Conservation (phyloP, 352 stramenopile genomes). For the Phytophthora chlamydospora region DNA sequence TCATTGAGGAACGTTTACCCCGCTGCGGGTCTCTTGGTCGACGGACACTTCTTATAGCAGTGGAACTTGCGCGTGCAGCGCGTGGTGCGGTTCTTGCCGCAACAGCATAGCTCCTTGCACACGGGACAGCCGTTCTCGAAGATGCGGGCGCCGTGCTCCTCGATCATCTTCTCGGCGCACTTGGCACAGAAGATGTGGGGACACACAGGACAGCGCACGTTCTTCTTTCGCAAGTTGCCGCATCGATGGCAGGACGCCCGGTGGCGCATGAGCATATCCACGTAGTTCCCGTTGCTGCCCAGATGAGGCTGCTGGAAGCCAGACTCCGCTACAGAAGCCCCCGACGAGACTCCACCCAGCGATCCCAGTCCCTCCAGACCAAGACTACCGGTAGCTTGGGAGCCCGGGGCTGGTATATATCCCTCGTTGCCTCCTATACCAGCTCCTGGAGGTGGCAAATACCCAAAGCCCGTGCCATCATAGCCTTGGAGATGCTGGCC, state of each 20-base stretch:
- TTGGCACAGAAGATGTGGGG: slow-evolving; percentile 91
- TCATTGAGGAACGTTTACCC: slow-evolving; percentile 20
- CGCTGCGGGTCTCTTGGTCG: slow-evolving; percentile 64
- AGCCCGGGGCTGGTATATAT: slow-evolving; percentile 16
- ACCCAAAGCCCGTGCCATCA: slow-evolving; percentile 17
- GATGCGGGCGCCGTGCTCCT: slow-evolving; percentile 79
- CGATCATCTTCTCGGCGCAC: slow-evolving; percentile 89
- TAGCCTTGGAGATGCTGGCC: slow-evolving; percentile 26
- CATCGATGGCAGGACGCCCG: slow-evolving; percentile 88
- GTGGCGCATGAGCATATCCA: slow-evolving; percentile 66
- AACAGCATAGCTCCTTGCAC: slow-evolving; percentile 90
- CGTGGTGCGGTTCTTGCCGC: slow-evolving; percentile 83
- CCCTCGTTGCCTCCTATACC: slow-evolving; percentile 10
- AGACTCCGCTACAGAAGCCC: background rate
- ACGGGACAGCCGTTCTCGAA: slow-evolving; percentile 85
- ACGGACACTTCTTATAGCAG: slow-evolving; percentile 92
- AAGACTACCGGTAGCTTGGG: slow-evolving; percentile 7
- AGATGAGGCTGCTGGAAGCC: slow-evolving; percentile 23
- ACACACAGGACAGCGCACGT: slow-evolving; percentile 79
- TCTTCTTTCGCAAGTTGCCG: slow-evolving; percentile 90
- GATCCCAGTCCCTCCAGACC: slow-evolving; percentile 20
- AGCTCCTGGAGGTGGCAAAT: slow-evolving; percentile 10
- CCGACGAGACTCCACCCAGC: slow-evolving; percentile 3
- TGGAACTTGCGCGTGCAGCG: slow-evolving; percentile 83
- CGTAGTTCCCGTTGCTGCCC: slow-evolving; percentile 28